These are phyloP conservation scores for Triticum monococcum DNA, from an alignment of 176 grass and related monocot genomes.

Conservation along the genomic window DNA sequence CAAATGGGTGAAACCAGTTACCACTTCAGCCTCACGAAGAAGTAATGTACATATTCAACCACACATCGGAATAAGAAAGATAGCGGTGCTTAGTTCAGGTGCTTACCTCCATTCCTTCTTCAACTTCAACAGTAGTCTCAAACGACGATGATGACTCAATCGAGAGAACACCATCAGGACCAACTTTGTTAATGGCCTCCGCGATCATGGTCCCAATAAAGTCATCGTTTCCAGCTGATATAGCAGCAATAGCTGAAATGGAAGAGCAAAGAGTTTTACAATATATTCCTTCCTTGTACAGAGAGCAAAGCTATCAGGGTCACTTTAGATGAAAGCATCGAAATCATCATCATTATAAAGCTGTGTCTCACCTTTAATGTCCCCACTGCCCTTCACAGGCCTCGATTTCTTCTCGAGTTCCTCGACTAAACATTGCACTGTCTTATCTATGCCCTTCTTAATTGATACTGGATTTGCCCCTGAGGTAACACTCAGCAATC, in stretches of 20 bases:
- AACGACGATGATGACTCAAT: constrained; percentile 92
- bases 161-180: constrained; percentile 89
- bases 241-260: constrained; percentile 66
- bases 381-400: constrained; percentile 68
- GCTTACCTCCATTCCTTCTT: constrained; percentile 95
- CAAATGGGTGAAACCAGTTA: background rate
- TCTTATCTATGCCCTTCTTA: constrained; percentile 95
- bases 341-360: background rate
- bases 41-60: background rate
- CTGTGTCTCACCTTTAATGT: constrained; percentile 63
- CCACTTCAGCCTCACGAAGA: background rate
- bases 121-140: constrained; percentile 89
- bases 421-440: constrained; percentile 60
- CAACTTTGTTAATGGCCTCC: constrained; percentile 90
- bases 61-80: constrained; percentile 14
- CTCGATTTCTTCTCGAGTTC: constrained; percentile 89
- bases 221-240: constrained; percentile 94
- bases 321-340: background rate
- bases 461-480: constrained; percentile 90
- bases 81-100: background rate
- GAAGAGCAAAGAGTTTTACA: background rate
- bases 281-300: background rate
- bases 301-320: background rate
- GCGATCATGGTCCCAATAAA: constrained; percentile 81
- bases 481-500: constrained; percentile 75